phyloP scores from a whole-genome alignment of 495 filamentous ascomycete species.

The Margaritispora aquatica region DNA sequence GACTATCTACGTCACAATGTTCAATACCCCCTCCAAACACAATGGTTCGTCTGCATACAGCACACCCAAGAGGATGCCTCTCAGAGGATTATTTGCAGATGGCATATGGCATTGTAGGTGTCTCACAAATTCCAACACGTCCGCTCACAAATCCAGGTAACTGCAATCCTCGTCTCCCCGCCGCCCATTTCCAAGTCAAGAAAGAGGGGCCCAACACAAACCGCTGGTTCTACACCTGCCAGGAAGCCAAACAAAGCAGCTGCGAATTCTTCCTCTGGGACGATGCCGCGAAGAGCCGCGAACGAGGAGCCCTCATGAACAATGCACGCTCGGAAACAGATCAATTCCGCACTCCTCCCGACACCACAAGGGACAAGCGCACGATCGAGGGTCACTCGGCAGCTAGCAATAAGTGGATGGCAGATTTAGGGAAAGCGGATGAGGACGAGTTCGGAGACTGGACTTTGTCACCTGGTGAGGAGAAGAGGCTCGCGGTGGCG shows the following conservation, averaged over 20 bases:
- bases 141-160: conserved; percentile 39
- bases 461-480: conserved; percentile 13
- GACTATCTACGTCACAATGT: not conserved
- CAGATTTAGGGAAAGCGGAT: conserved; percentile 2
- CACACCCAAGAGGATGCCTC: conserved; percentile 29
- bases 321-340: conserved; percentile 31
- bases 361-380: conserved; percentile 10
- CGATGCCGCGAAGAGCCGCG: conserved; percentile 51
- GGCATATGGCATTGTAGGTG: conserved; percentile 48
- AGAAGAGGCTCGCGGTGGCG: conserved; percentile 11
- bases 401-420: conserved; percentile 9
- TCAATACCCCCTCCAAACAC: not conserved
- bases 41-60: conserved; percentile 12
- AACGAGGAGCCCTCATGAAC: conserved; percentile 42
- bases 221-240: conserved; percentile 64
- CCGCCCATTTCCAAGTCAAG: conserved; percentile 53
- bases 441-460: conserved; percentile 20
- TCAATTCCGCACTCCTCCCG: not conserved
- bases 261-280: conserved; percentile 73
- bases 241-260: conserved; percentile 34
- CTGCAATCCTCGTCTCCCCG: conserved; percentile 56
- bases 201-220: conserved; percentile 63
- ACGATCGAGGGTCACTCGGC: conserved; percentile 6
- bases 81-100: conserved; percentile 50
- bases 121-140: not conserved